Percentiles rank a stretch among this genome's conserved stretches.
Conservation (phyloP, 2,329 filamentous ascomycete species). For the Cladosporium halotolerans region DNA sequence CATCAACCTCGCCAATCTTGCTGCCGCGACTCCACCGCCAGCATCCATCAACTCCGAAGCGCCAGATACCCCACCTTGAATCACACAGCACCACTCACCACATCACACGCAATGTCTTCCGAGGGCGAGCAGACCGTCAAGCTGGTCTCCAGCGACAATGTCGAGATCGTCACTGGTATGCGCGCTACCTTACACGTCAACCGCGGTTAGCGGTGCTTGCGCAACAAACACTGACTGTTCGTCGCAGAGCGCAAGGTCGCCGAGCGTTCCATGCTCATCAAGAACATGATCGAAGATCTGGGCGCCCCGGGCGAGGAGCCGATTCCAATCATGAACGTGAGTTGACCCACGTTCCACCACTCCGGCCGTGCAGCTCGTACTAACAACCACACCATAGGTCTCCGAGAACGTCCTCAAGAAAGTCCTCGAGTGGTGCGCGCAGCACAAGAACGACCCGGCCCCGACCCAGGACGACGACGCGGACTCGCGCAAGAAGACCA, state of each 20-base stretch:
- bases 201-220: background rate
- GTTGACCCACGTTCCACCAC: constrained; percentile 15
- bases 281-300: constrained; percentile 96
- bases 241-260: constrained; percentile 66
- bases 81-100: constrained; percentile 11
- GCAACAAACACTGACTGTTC: constrained; percentile 13
- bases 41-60: background rate
- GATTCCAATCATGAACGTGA: constrained; percentile 77
- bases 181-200: background rate
- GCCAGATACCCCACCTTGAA: background rate
- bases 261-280: constrained; percentile 90
- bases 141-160: constrained; percentile 42
- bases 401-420: constrained; percentile 92
- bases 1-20: background rate
- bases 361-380: background rate
- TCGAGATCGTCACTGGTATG: constrained; percentile 38
- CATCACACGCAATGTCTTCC: constrained; percentile 25
- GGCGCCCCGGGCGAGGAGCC: constrained; percentile 59
- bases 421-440: constrained; percentile 96
- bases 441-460: constrained; percentile 87
- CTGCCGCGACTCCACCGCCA: background rate
- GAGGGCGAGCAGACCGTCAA: constrained; percentile 33
- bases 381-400: constrained; percentile 46
- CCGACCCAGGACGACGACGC: constrained; percentile 79
- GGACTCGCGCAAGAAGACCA: constrained; percentile 94